Conservation (phyloP, 768 basidiomycete genomes). For the Tulasnella calospora region DNA sequence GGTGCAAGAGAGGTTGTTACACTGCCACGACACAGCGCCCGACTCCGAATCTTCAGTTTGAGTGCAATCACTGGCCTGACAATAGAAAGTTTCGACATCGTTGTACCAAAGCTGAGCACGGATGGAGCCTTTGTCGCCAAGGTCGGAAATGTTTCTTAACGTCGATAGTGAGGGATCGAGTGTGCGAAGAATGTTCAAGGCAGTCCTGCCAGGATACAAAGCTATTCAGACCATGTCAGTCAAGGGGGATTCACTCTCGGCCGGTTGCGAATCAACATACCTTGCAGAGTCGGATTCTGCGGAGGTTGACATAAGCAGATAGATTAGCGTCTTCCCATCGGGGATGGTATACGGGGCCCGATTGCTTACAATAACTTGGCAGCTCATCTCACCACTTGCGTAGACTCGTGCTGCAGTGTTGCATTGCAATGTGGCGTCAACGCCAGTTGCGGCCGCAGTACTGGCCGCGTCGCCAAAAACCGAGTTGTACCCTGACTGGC, state of each 20-base stretch:
- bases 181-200: constrained; percentile 74
- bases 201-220: constrained; percentile 64
- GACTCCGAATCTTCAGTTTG: constrained; percentile 48
- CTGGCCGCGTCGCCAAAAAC: constrained; percentile 32
- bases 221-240: constrained; percentile 29
- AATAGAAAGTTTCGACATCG: constrained; percentile 87
- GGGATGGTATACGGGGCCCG: background rate
- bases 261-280: background rate
- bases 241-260: background rate
- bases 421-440: constrained; percentile 53
- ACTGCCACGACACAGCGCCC: constrained; percentile 57
- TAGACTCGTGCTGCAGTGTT: constrained; percentile 65
- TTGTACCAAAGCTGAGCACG: constrained; percentile 71
- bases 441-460: constrained; percentile 10
- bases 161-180: constrained; percentile 67
- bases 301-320: background rate
- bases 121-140: constrained; percentile 50
- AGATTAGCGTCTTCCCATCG: constrained; percentile 7
- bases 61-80: constrained; percentile 62
- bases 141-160: constrained; percentile 55
- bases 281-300: constrained; percentile 80
- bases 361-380: constrained; percentile 67
- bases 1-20: constrained; percentile 65
- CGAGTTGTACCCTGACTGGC: constrained; percentile 56
- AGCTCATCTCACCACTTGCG: constrained; percentile 78